Percentiles rank a stretch among this genome's conserved stretches.
Conservation (phyloP, 495 filamentous ascomycete species). For the Podospora conica region DNA sequence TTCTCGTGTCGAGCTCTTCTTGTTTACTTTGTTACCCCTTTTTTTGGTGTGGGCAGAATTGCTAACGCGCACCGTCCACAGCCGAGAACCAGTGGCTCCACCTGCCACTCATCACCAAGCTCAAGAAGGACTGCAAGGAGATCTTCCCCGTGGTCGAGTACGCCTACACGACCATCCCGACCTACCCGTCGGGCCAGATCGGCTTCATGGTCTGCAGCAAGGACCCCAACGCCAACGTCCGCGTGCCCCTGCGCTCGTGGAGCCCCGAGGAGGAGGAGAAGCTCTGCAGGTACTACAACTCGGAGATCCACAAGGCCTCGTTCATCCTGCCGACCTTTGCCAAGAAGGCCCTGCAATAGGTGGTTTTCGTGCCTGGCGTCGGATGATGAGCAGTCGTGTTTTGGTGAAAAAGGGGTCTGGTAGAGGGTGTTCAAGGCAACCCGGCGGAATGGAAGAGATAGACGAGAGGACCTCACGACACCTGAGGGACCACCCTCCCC, state of each 20-base stretch:
- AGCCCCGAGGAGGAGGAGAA: conserved; percentile 82
- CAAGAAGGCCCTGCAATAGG: conserved; percentile 61
- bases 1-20: conserved; percentile 8
- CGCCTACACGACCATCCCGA: conserved; percentile 98
- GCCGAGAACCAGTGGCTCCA: conserved; percentile 99
- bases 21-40: neutral
- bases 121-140: conserved; percentile 93
- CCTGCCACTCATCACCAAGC: conserved; percentile 77
- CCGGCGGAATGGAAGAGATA: neutral
- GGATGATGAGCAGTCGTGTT: neutral
- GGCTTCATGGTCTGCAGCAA: conserved; percentile 99
- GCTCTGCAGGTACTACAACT: conserved; percentile 91
- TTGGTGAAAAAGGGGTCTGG: neutral
- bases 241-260: conserved; percentile 73
- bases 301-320: conserved; percentile 86
- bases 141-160: conserved; percentile 98
- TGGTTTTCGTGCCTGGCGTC: neutral
- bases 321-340: conserved; percentile 94
- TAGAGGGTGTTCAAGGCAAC: neutral
- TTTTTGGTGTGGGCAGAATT: conserved; percentile 15
- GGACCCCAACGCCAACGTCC: conserved; percentile 76
- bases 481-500: neutral
- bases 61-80: conserved; percentile 36
- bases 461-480: neutral
- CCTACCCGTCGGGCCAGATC: conserved; percentile 98